Percentiles rank a stretch among this genome's conserved stretches.
phyloP scores from a whole-genome alignment of 1,284 basidiomycete genomes.

The Cryptococcus wingfieldii region DNA sequence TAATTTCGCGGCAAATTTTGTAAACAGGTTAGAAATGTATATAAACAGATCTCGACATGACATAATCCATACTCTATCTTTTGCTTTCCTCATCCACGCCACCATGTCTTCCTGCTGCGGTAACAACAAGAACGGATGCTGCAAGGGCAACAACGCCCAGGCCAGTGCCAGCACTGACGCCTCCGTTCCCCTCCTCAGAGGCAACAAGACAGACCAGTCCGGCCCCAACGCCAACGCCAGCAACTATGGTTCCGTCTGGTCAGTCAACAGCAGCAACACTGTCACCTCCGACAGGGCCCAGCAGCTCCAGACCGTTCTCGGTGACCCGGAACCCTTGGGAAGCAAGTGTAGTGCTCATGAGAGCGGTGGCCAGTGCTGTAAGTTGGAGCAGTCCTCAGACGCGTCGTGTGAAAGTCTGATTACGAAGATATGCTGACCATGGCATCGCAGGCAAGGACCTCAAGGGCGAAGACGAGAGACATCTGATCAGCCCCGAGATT shows the following conservation, averaged over 20 bases:
- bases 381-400: slow-evolving; percentile 11
- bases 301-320: slow-evolving; percentile 31
- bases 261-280: slow-evolving; percentile 9
- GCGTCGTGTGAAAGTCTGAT: not conserved
- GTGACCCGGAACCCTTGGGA: slow-evolving; percentile 33
- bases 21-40: not conserved
- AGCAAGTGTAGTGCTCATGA: slow-evolving; percentile 40
- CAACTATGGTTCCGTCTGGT: slow-evolving; percentile 18
- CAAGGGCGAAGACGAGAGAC: slow-evolving; percentile 50
- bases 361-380: slow-evolving; percentile 37
- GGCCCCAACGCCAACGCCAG: not conserved
- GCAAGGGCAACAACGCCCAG: not conserved
- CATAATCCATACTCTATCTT: not conserved
- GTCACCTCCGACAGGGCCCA: slow-evolving; percentile 12
- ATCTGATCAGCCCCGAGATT: slow-evolving; percentile 49
- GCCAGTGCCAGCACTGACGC: slow-evolving; percentile 7
- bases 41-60: not conserved
- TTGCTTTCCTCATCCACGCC: not conserved
- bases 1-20: not conserved
- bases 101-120: slow-evolving; percentile 7
- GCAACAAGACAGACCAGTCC: slow-evolving; percentile 1
- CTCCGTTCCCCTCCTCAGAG: slow-evolving; percentile 12
- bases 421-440: not conserved
- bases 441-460: slow-evolving; percentile 36
- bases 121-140: not conserved